Percentiles rank a stretch among this genome's conserved stretches.
Conservation (phyloP, 768 basidiomycete genomes). For the Pleurotus ostreatus region DNA sequence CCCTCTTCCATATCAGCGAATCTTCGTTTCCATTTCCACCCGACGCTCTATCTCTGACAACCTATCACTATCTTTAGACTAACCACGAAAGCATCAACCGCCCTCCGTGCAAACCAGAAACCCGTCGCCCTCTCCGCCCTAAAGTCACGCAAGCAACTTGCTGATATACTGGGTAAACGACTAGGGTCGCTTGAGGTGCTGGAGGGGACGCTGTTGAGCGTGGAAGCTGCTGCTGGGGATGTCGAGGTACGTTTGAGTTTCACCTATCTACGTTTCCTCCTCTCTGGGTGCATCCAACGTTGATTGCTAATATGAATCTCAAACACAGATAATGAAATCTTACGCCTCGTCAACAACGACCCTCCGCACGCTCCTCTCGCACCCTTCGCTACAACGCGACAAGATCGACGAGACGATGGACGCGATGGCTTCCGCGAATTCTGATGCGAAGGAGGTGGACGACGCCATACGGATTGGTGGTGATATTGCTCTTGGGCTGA, state of each 20-base stretch:
- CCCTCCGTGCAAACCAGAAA: slow-evolving; percentile 70
- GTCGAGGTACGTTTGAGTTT: slow-evolving; percentile 55
- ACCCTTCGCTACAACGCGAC: slow-evolving; percentile 77
- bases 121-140: slow-evolving; percentile 70
- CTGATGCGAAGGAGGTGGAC: slow-evolving; percentile 80
- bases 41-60: too few species aligned
- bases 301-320: not conserved
- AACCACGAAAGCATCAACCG: slow-evolving; percentile 58
- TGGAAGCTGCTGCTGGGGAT: slow-evolving; percentile 88
- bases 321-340: slow-evolving; percentile 73
- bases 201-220: slow-evolving; percentile 70
- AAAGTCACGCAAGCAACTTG: slow-evolving; percentile 76
- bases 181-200: slow-evolving; percentile 70
- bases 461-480: slow-evolving; percentile 68
- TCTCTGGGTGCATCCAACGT: too few species aligned
- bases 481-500: slow-evolving; percentile 52
- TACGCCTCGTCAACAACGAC: slow-evolving; percentile 84
- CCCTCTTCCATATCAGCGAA: not conserved
- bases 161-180: slow-evolving; percentile 74
- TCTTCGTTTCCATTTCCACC: not conserved
- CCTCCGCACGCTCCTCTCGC: slow-evolving; percentile 67
- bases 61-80: slow-evolving; percentile 38
- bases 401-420: slow-evolving; percentile 86
- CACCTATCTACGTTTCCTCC: not conserved
- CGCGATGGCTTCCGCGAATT: slow-evolving; percentile 76